These are phyloP conservation scores for Pseudognaphalium luteoalbum DNA, from an alignment of 129 eudicot genomes.

Conservation along the genomic window DNA sequence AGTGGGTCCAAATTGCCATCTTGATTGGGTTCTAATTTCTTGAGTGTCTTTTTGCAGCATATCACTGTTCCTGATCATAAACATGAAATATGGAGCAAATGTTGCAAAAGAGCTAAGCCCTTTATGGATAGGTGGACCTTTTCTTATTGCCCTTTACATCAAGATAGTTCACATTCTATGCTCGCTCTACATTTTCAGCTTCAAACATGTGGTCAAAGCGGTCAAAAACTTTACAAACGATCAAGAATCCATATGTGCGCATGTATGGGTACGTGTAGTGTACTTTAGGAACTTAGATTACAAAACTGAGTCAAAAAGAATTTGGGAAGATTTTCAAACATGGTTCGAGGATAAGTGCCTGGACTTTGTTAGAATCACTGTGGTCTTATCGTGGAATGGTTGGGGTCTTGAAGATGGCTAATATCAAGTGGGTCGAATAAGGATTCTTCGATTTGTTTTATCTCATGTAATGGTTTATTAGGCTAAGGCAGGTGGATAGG, in stretches of 20 bases:
- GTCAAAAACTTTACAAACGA: constrained; percentile 41
- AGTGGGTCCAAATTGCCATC: no score
- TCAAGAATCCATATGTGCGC: constrained; percentile 28
- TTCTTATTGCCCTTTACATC: constrained; percentile 49
- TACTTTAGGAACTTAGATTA: constrained; percentile 41
- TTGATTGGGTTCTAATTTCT: constrained; percentile 5
- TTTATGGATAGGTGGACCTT: constrained; percentile 65
- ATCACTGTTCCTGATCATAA: constrained; percentile 57
- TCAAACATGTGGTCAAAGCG: constrained; percentile 44
- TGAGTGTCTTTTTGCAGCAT: constrained; percentile 47
- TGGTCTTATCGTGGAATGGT: constrained; percentile 73
- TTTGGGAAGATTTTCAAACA: constrained; percentile 29
- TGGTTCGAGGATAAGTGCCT: constrained; percentile 48
- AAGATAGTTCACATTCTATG: constrained; percentile 44
- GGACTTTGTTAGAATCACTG: constrained; percentile 54
- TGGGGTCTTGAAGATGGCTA: constrained; percentile 60
- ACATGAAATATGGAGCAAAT: constrained; percentile 52
- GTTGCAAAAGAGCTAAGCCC: constrained; percentile 69
- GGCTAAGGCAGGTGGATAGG: no score
- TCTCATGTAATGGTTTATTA: background rate
- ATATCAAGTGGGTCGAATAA: constrained; percentile 17
- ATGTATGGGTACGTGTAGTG: constrained; percentile 41
- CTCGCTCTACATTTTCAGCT: constrained; percentile 56
- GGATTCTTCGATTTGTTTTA: background rate
- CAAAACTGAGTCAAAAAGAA: constrained; percentile 30